Evolutionary conservation across 345 rosid genomes (phyloP).

Genomic region (Brassica nigra): DNA sequence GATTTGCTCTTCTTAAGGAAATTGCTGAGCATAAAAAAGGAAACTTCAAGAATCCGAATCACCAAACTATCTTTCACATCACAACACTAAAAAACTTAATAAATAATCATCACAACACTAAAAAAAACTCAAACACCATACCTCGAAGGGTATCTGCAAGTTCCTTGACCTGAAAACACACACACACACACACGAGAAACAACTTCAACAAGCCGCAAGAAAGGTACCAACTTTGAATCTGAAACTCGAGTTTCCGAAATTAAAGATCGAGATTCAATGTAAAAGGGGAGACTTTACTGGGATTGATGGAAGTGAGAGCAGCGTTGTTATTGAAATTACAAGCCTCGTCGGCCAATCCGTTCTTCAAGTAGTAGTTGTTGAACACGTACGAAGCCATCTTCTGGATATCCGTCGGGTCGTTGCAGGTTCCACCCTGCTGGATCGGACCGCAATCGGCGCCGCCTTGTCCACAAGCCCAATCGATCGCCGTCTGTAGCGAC

Average conservation of each 20-base stretch:
- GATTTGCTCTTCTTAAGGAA: no score
- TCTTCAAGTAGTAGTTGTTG: conserved; percentile 75
- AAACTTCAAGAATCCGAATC: no score
- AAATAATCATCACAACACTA: neutral
- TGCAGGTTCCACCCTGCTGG: conserved; percentile 65
- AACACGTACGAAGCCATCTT: conserved; percentile 87
- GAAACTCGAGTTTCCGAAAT: no score
- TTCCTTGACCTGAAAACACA: conserved; percentile 39
- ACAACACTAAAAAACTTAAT: neutral
- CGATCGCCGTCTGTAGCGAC: conserved; percentile 74
- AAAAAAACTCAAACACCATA: neutral
- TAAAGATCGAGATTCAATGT: no score
- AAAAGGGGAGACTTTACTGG: conserved; percentile 53
- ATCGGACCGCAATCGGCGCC: conserved; percentile 76
- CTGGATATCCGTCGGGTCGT: conserved; percentile 56
- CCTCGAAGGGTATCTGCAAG: conserved; percentile 42
- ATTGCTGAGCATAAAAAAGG: no score
- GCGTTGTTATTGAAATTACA: conserved; percentile 87
- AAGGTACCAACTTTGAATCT: neutral
- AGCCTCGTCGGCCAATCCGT: conserved; percentile 66
- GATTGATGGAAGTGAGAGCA: conserved; percentile 74
- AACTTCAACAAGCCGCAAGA: neutral
- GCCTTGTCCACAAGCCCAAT: conserved; percentile 87
- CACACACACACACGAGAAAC: neutral
- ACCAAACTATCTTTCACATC: neutral